Evolutionary conservation across 768 basidiomycete genomes (phyloP), one percentile per base, ranked within the genome.

Genomic region (Mycena sanguinolenta): DNA sequence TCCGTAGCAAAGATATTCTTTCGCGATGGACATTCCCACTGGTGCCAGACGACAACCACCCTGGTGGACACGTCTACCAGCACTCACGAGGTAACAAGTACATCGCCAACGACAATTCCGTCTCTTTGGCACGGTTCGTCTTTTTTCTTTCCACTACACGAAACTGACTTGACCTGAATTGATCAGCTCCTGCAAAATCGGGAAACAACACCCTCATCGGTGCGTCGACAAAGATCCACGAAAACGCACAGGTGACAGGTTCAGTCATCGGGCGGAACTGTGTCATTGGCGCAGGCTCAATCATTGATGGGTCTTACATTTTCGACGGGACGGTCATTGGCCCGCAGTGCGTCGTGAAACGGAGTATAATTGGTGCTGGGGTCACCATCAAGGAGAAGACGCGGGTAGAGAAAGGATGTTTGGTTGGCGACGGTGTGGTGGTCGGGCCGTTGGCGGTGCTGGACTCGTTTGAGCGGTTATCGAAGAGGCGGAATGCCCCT

Each of bases 11-110:
- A 80, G 96, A 98, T 75, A 95, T 99, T 58, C 82, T 99, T 34
- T 89, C 95, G 52, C 86, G 98, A 73, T 96, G 96, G 94, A 94
- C 95, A 7, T 99, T 97, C 83, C 98, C 98, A 2, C 84, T 99
- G 12, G 96, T 96, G 6, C 97, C 97, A 12, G 98, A 98, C 78
- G 91, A 97, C 78, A 95, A 96, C 79, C 89, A 96, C 75, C 96
- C 95, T 2, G 88, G 91, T 17, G 91, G 91, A 8, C 90, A 93
- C 65, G 77, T 85, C 42, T 99, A 98, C 78, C 95, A 97, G 77
- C 91, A 96, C 76, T 87, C 92, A 39, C 89, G 93, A 32, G 96
- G 95, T 8, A 95, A 96, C 80, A 92, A 92, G 74, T 99, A 99
- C 77, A 88, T 97, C 70, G 90, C 96, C 23, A 89, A 91, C 73